Conservation (phyloP, 176 grass and related monocot genomes). For the Oryza nivara region DNA sequence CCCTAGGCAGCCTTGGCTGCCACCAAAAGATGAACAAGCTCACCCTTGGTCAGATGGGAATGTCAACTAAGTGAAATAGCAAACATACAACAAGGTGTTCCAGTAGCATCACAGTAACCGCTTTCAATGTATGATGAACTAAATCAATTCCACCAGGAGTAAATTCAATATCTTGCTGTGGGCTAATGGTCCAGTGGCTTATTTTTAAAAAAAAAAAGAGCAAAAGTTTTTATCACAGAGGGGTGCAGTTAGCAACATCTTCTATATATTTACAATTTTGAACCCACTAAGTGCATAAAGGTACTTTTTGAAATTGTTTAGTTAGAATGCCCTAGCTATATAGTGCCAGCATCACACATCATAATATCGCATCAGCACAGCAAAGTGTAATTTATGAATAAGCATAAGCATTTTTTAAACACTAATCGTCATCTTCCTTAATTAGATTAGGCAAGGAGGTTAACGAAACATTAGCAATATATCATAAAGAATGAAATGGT, state of each 20-base stretch:
- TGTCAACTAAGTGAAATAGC: neutral
- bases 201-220: neutral
- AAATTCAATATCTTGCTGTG: neutral
- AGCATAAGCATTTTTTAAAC: neutral
- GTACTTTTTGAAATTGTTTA: neutral
- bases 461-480: neutral
- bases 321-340: neutral
- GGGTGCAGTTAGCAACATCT: neutral
- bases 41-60: slow-evolving; percentile 12
- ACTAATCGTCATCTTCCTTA: neutral
- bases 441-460: neutral
- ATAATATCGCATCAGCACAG: slow-evolving; percentile 12
- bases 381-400: slow-evolving; percentile 17
- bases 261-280: slow-evolving; percentile 1
- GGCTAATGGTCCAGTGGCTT: neutral
- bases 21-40: neutral
- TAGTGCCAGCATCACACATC: neutral
- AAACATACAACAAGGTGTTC: neutral
- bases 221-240: neutral
- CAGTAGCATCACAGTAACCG: neutral
- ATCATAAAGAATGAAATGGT: slow-evolving; percentile 31
- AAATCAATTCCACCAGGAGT: neutral
- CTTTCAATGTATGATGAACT: neutral
- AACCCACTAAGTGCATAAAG: neutral
- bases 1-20: neutral